Evolutionary conservation across 2,329 filamentous ascomycete species (phyloP), one percentile per base, ranked within the genome.

Genomic region (Beauveria australis): DNA sequence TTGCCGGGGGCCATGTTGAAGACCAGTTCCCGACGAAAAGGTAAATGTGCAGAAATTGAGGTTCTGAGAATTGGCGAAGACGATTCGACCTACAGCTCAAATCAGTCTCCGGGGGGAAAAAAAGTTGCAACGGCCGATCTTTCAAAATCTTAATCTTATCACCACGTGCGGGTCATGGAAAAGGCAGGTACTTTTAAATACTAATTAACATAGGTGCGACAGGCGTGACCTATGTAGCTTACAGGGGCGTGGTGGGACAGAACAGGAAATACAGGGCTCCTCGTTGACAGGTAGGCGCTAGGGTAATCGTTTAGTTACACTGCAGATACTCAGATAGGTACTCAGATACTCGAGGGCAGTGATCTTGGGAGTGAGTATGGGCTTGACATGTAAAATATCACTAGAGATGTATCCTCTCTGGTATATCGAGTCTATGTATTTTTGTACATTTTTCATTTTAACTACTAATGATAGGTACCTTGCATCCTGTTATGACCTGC

Each of bases 151-250:
- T 59, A 55, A 58, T 62, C 55, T 59, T 61, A 61, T 61, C 60
- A 46, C 14, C 2, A 85, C 85, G 1, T 87, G 85, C 24, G 85
- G 87, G 61, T 72, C 72, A 14, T 37, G 79, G 79, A 79, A 64
- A 26, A 28, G 10, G 26, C n/a, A 33, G 1, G 59, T 51, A 58
- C 26, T 10, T 37, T 14, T 18, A n/a, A n/a, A n/a, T n/a, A 48
- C 22, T 22, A 22, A 22, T 22, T 22, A 22, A 14, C 46, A 19
- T 7, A 22, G 41, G 41, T 48, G 10, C 12, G 18, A 48, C 30
- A 10, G 28, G 26, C 4, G 12, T 19, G 37, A 37, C 19, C 33
- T 43, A n/a, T n/a, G n/a, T n/a, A 24, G 28, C 28, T 14, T 52
- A 22, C 48, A 37, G 28, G 24, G 48, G 28, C 48, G 4, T 40